Percentiles rank a stretch among this genome's conserved stretches.
Evolutionary conservation across 1,139 yeast genomes (phyloP).

Genomic region (Sporopachydermia cereana): DNA sequence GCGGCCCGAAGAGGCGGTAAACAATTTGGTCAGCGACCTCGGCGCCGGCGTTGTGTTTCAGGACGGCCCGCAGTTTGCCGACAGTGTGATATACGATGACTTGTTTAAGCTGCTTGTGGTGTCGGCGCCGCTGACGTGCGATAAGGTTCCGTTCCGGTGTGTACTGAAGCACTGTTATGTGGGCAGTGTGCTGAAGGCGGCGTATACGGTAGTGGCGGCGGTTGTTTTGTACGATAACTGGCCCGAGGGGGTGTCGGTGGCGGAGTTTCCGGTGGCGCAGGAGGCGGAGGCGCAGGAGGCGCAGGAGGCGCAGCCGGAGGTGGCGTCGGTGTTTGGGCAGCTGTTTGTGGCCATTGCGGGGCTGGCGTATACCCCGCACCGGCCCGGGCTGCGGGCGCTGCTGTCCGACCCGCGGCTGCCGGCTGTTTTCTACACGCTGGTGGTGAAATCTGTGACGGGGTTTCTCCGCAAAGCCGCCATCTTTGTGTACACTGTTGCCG

Average conservation of each 20-base stretch:
- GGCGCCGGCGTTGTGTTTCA: conserved; percentile 7
- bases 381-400: not conserved
- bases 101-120: conserved; percentile 42
- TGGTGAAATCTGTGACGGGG: conserved; percentile 47
- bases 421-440: conserved; percentile 38
- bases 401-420: conserved; percentile 6
- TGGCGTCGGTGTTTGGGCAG: conserved; percentile 14
- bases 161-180: conserved; percentile 32
- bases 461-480: conserved; percentile 60
- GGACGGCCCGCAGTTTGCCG: not conserved
- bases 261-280: conserved; percentile 17
- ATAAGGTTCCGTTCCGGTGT: conserved; percentile 26
- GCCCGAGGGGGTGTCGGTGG: conserved; percentile 4
- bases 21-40: conserved; percentile 7
- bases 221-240: not conserved
- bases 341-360: not conserved
- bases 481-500: conserved; percentile 44
- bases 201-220: conserved; percentile 12
- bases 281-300: conserved; percentile 22
- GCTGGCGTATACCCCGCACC: not conserved
- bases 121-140: conserved; percentile 27
- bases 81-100: conserved; percentile 26
- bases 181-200: conserved; percentile 17
- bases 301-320: conserved; percentile 5
- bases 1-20: not conserved